These are phyloP conservation scores for Heterobasidion annosum DNA, from an alignment of 1,284 basidiomycete genomes.

Conservation along the genomic window DNA sequence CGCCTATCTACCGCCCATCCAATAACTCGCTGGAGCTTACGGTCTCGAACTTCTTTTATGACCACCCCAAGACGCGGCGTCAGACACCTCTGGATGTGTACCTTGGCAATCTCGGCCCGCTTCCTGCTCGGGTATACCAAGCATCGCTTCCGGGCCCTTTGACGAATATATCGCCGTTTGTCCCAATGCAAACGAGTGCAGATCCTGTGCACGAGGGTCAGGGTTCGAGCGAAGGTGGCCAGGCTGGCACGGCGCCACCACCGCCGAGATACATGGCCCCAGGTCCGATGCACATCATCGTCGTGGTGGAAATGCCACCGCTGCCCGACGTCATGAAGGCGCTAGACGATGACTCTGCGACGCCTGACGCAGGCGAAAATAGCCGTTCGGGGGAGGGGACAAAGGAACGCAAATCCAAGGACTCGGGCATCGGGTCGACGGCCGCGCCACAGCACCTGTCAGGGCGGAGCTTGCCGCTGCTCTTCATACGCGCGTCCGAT, in stretches of 20 bases:
- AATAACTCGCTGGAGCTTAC: constrained; percentile 75
- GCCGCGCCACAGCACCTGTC: constrained; percentile 25
- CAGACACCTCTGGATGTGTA: constrained; percentile 80
- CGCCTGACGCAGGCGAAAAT: constrained; percentile 29
- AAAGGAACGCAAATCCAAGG: constrained; percentile 8
- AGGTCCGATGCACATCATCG: constrained; percentile 58
- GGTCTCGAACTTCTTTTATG: constrained; percentile 78
- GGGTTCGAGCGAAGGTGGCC: constrained; percentile 3
- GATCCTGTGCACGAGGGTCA: constrained; percentile 6
- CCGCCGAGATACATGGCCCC: constrained; percentile 35
- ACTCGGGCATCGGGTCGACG: constrained; percentile 8
- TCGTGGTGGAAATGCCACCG: constrained; percentile 72
- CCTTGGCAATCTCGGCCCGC: constrained; percentile 81
- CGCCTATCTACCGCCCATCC: constrained; percentile 65
- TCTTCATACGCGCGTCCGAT: constrained; percentile 69
- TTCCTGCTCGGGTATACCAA: constrained; percentile 64
- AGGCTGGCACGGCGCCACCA: constrained; percentile 7
- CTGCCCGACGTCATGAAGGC: constrained; percentile 64
- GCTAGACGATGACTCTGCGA: constrained; percentile 56
- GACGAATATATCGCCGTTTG: constrained; percentile 50
- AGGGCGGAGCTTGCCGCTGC: constrained; percentile 56
- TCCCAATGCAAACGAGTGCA: constrained; percentile 23
- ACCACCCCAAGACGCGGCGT: constrained; percentile 52
- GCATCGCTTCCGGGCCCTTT: constrained; percentile 56
- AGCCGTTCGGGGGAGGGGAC: constrained; percentile 5